Conservation (phyloP, 2,329 filamentous ascomycete species). For the Colletotrichum somersetense region DNA sequence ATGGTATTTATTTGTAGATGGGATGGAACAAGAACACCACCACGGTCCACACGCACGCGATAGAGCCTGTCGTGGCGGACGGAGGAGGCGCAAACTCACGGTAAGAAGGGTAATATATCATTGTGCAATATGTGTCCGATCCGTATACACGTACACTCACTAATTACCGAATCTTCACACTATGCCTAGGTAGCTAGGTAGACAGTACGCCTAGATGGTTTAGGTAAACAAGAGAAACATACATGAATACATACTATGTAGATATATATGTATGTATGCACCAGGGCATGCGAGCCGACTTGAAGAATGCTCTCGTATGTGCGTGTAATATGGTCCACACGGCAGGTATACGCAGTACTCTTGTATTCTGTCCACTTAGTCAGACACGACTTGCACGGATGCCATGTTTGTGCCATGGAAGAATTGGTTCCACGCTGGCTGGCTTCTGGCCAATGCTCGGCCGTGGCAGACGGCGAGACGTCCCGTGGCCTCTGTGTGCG, state of each 20-base stretch:
- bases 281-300: constrained; percentile 11
- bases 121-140: too few relatives aligned
- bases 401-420: constrained; percentile 19
- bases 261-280: too few relatives aligned
- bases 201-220: too few relatives aligned
- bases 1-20: constrained; percentile 24
- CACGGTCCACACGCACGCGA: constrained; percentile 1
- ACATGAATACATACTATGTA: too few relatives aligned
- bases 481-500: constrained; percentile 31
- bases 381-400: background rate
- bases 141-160: too few relatives aligned
- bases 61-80: constrained; percentile 6
- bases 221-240: background rate
- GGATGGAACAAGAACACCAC: constrained; percentile 20
- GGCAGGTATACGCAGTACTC: background rate
- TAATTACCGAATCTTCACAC: too few relatives aligned
- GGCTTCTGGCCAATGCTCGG: constrained; percentile 24
- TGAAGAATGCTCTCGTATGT: constrained; percentile 23
- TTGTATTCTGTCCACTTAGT: background rate
- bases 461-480: constrained; percentile 1
- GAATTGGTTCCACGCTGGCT: constrained; percentile 29
- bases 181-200: background rate
- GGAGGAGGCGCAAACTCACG: constrained; percentile 14
- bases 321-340: background rate
- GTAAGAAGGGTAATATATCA: background rate